phyloP scores from a whole-genome alignment of 805 yeast genomes.

The Metschnikowia rubicola region DNA sequence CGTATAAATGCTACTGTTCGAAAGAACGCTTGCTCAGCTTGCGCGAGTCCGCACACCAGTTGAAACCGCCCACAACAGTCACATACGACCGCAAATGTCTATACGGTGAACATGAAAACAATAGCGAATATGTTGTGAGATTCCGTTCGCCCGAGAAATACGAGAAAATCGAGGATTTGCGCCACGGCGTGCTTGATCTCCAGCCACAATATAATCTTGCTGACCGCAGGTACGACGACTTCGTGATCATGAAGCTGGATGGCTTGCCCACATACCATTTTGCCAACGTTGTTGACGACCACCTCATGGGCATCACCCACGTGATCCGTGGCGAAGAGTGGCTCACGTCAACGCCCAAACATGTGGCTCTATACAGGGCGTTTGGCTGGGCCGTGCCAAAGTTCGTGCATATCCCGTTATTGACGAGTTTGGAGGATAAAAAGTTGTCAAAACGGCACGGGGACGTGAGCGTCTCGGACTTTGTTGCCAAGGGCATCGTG shows the following conservation, averaged over 20 bases:
- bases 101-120: slow-evolving; percentile 17
- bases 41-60: slow-evolving; percentile 65
- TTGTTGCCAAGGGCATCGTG: slow-evolving; percentile 59
- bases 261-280: slow-evolving; percentile 95
- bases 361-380: slow-evolving; percentile 79
- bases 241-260: slow-evolving; percentile 86
- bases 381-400: slow-evolving; percentile 82
- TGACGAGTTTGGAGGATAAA: slow-evolving; percentile 68
- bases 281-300: slow-evolving; percentile 95
- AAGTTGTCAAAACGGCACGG: slow-evolving; percentile 86
- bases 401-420: slow-evolving; percentile 84
- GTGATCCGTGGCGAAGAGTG: slow-evolving; percentile 98
- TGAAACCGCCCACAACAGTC: slow-evolving; percentile 87
- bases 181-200: slow-evolving; percentile 73
- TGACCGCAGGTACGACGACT: slow-evolving; percentile 85
- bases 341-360: slow-evolving; percentile 95
- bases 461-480: slow-evolving; percentile 65
- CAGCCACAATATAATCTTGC: slow-evolving; percentile 73
- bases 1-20: slow-evolving; percentile 85
- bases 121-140: slow-evolving; percentile 53
- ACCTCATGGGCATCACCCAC: slow-evolving; percentile 86
- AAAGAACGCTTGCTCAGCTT: slow-evolving; percentile 69
- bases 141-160: slow-evolving; percentile 73
- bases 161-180: slow-evolving; percentile 63
- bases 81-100: slow-evolving; percentile 86